Evolutionary conservation across 768 basidiomycete genomes (phyloP).

Genomic region (Tylopilus felleus): DNA sequence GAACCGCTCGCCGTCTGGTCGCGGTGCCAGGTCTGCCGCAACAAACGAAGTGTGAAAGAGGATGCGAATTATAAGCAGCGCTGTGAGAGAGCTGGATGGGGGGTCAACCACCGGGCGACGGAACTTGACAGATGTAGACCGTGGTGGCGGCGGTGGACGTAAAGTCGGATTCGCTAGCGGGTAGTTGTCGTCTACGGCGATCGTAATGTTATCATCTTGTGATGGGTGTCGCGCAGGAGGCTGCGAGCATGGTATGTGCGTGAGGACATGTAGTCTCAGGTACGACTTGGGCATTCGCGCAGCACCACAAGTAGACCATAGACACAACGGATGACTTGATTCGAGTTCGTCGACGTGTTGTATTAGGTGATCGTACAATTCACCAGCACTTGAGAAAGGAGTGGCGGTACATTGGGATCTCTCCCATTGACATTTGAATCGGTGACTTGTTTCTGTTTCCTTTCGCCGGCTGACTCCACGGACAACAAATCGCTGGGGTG

Average conservation of each 20-base stretch:
- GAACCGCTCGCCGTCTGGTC: conserved; percentile 80
- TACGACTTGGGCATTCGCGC: conserved; percentile 43
- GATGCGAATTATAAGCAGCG: conserved; percentile 78
- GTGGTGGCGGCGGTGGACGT: conserved; percentile 71
- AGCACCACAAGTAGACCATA: conserved; percentile 69
- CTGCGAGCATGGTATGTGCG: conserved; percentile 66
- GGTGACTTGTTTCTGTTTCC: conserved; percentile 52
- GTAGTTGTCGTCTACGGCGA: conserved; percentile 56
- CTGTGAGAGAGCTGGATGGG: conserved; percentile 71
- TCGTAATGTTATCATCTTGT: conserved; percentile 70
- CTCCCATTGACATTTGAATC: conserved; percentile 78
- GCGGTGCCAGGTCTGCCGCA: conserved; percentile 57
- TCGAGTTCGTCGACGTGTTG: conserved; percentile 51
- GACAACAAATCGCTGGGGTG: conserved; percentile 78
- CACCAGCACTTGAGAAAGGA: conserved; percentile 50
- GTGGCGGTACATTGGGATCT: conserved; percentile 50
- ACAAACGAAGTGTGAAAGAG: conserved; percentile 80
- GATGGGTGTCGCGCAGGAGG: conserved; percentile 56
- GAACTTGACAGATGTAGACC: conserved; percentile 57
- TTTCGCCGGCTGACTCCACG: conserved; percentile 76
- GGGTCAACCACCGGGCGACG: conserved; percentile 59
- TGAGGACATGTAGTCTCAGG: conserved; percentile 68
- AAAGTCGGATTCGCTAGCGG: conserved; percentile 60
- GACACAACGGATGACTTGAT: conserved; percentile 49
- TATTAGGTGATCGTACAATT: conserved; percentile 71